Percentiles rank a stretch among this genome's conserved stretches.
Evolutionary conservation across 768 basidiomycete genomes (phyloP).

Genomic region (Termitomyces heimii): DNA sequence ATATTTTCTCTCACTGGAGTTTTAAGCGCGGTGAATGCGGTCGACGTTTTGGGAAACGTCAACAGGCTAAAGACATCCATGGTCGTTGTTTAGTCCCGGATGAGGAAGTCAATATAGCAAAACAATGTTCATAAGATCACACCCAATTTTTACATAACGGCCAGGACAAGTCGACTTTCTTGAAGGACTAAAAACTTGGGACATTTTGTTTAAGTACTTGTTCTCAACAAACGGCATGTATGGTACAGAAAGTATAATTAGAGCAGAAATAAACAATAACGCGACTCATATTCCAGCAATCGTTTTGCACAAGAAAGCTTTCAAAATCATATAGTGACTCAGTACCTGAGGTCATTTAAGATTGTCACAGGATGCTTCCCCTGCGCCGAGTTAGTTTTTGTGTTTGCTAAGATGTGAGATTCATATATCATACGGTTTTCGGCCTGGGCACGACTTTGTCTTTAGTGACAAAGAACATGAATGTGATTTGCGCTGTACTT

Average conservation of each 20-base stretch:
- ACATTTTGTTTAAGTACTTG: too few species aligned
- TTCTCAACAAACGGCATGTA: background rate
- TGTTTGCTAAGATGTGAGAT: background rate
- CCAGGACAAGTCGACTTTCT: background rate
- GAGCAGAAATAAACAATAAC: background rate
- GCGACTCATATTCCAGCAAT: too few species aligned
- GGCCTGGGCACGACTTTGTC: background rate
- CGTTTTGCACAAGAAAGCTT: too few species aligned
- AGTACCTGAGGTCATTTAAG: background rate
- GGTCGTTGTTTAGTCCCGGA: slow-evolving; percentile 5
- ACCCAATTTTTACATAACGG: background rate
- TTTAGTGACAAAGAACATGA: background rate
- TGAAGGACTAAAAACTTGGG: background rate
- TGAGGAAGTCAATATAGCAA: background rate
- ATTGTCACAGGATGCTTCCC: background rate
- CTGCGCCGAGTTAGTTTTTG: too few species aligned
- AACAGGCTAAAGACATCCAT: slow-evolving; percentile 31
- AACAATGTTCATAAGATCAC: background rate
- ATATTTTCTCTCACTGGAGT: slow-evolving; percentile 28
- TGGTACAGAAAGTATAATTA: background rate
- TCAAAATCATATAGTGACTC: background rate
- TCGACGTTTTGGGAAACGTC: slow-evolving; percentile 44
- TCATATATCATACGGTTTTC: background rate
- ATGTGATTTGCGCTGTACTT: background rate
- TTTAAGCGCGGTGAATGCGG: slow-evolving; percentile 39